phyloP scores from a whole-genome alignment of 495 filamentous ascomycete genomes.

The Pseudoneurospora amorphoporcata region DNA sequence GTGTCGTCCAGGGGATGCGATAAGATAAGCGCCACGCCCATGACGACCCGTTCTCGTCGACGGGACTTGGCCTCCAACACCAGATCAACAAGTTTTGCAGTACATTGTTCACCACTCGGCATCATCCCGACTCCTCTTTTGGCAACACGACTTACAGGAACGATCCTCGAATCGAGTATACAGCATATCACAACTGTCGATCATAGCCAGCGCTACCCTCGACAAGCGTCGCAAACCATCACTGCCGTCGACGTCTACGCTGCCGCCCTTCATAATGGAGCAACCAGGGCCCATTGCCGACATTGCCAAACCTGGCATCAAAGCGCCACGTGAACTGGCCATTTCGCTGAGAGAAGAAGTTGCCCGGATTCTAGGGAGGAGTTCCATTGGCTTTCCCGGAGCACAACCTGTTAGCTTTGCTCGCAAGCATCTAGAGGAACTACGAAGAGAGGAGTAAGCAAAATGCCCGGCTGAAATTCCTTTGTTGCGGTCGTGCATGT shows the following conservation, averaged over 20 bases:
- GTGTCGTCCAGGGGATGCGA: neutral
- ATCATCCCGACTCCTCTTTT: neutral
- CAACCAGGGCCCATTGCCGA: slow-evolving; percentile 23
- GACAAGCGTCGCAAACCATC: neutral
- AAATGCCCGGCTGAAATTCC: neutral
- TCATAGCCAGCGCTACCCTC: neutral
- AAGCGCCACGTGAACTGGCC: slow-evolving; percentile 46
- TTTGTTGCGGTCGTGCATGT: neutral
- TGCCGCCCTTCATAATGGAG: slow-evolving; percentile 12
- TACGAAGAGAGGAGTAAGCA: slow-evolving; percentile 60
- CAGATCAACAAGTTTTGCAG: neutral
- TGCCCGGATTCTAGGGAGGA: slow-evolving; percentile 60
- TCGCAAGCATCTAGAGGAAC: slow-evolving; percentile 61
- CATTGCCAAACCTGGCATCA: slow-evolving; percentile 54
- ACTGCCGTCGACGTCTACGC: neutral
- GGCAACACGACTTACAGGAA: neutral
- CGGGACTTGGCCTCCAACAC: neutral
- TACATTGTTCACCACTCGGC: neutral
- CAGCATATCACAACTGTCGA: neutral
- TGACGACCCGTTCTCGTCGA: neutral
- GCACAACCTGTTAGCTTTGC: slow-evolving; percentile 93
- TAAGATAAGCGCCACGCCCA: neutral
- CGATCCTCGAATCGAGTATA: neutral
- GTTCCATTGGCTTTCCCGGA: slow-evolving; percentile 64
- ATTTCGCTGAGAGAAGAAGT: slow-evolving; percentile 61